phyloP scores from a whole-genome alignment of 192 early-diverging fungal genomes.

The Chytriomyces confervae region DNA sequence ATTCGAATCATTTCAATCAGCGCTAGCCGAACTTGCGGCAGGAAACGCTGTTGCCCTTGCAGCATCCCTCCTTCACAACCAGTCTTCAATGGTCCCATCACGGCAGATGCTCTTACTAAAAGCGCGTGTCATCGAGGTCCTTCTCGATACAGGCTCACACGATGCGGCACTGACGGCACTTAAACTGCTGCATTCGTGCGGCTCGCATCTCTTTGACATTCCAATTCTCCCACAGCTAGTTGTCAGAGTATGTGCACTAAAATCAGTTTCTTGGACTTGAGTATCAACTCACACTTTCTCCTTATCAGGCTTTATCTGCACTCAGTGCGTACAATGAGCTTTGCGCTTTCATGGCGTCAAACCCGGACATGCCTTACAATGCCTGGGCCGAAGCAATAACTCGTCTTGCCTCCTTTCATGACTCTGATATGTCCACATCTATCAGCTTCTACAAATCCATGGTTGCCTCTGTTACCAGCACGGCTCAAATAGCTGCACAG shows the following conservation, averaged over 20 bases:
- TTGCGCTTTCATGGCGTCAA: neutral
- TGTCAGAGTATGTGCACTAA: neutral
- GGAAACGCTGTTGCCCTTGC: too few species aligned
- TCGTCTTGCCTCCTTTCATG: neutral
- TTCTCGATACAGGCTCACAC: neutral
- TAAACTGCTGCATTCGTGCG: neutral
- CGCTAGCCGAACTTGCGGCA: too few species aligned
- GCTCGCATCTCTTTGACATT: neutral
- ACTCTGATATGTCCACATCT: too few species aligned
- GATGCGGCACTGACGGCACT: neutral
- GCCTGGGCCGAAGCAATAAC: neutral
- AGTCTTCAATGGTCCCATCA: too few species aligned
- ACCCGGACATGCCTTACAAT: neutral
- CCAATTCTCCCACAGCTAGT: neutral
- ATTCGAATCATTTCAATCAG: too few species aligned
- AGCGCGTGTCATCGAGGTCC: neutral
- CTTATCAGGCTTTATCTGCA: neutral
- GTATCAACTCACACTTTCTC: neutral
- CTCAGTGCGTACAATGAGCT: neutral
- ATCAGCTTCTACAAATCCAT: neutral
- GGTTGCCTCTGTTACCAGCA: too few species aligned
- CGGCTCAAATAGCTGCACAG: neutral
- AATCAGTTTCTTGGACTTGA: neutral
- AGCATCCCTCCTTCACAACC: too few species aligned
- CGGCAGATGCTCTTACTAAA: too few species aligned